These are phyloP conservation scores for Saitozyma podzolica DNA, from an alignment of 768 basidiomycete genomes.

Conservation along the genomic window DNA sequence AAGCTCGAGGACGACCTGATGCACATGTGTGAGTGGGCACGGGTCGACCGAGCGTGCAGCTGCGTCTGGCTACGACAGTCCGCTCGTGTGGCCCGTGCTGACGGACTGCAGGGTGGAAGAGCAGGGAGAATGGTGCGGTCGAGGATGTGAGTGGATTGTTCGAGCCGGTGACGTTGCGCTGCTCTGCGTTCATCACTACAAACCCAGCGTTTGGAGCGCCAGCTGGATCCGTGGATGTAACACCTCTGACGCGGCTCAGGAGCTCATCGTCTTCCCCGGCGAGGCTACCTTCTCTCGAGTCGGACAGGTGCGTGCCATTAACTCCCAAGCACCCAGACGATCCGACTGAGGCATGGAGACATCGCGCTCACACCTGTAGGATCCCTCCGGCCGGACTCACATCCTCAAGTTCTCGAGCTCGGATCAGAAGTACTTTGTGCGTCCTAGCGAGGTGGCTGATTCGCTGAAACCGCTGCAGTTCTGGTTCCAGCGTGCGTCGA, in stretches of 20 bases:
- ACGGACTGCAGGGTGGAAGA: conserved; percentile 39
- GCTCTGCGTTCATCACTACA: too few relatives aligned
- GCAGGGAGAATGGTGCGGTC: conserved; percentile 21
- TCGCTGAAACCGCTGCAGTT: conserved; percentile 23
- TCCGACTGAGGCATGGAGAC: background rate
- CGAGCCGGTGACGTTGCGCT: too few relatives aligned
- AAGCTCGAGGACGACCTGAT: conserved; percentile 43
- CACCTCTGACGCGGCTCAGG: conserved; percentile 56
- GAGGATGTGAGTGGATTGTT: conserved; percentile 36
- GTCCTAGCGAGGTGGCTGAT: conserved; percentile 36
- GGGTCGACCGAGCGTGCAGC: background rate
- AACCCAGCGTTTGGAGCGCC: background rate
- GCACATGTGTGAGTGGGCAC: conserved; percentile 69
- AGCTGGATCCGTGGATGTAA: background rate
- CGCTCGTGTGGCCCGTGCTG: conserved; percentile 12
- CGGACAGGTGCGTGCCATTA: conserved; percentile 55
- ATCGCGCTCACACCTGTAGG: conserved; percentile 22
- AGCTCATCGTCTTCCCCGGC: conserved; percentile 80
- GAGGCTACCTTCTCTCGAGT: conserved; percentile 82
- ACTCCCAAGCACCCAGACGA: too few relatives aligned
- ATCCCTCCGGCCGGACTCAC: conserved; percentile 68
- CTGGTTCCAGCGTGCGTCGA: conserved; percentile 47
- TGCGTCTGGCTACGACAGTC: conserved; percentile 50
- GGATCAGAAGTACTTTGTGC: conserved; percentile 82
- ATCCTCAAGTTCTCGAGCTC: conserved; percentile 91